Evolutionary conservation across 176 grass and related monocot species (phyloP), one percentile per base, ranked within the genome.

Genomic region (Rhynchospora pubera): DNA sequence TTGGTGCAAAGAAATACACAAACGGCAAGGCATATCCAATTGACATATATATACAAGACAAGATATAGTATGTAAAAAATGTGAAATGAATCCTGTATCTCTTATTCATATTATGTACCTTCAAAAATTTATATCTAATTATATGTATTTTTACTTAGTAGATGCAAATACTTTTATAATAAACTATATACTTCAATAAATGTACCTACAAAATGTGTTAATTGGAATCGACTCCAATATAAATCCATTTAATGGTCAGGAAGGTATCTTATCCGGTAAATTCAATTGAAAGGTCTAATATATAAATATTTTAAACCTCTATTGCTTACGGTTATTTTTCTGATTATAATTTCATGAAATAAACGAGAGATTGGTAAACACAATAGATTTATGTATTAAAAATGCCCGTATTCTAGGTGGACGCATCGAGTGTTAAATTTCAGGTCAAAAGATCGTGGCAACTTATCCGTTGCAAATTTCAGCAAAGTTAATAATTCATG

Each of bases 381-480:
- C 69, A 46, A 50, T 26, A 50, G 9, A 74, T 50, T 26, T 74
- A 23, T 74, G 70, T 47, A 21, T 52, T 74, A 0, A 15, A 52
- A 73, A 19, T 10, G 66, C 43, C 47, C 22, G 21, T 21, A 74
- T 52, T 2, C 13, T 50, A 16, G 10, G 10, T 51, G 5, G 12
- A 74, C 70, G 16, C 70, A 23, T 51, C 19, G 65, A n/a, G 65
- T 68, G 4, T 52, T 50, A 28, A 74, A 74, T 51, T 28, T 48
- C 70, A 19, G 46, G 70, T 74, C 47, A 26, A 52, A 74, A 74
- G 70, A 74, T 74, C 70, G 70, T 74, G 70, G 22, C 47, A 28
- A 52, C 19, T 19, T 15, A 74, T 52, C 46, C 19, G 45, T 74
- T 9, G 11, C 19, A 74, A 26, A 74, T 52, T 51, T 50, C 11